These are phyloP conservation scores for Fusarium phyllophilum DNA, from an alignment of 2,329 filamentous ascomycete genomes.

Conservation along the genomic window DNA sequence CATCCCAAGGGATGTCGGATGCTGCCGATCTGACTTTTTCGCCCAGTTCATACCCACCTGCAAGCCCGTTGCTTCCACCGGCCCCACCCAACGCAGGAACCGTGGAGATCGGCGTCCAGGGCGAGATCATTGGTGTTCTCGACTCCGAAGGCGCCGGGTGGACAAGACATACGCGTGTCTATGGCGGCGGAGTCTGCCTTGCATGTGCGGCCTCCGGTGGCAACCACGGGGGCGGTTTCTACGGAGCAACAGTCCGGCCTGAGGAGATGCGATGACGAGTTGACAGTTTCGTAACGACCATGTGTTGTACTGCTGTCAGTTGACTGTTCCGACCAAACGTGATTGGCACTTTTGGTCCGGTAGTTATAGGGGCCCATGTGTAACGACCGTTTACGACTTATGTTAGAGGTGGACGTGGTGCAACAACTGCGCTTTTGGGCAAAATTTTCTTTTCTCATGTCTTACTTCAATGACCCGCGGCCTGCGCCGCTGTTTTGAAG, in stretches of 20 bases:
- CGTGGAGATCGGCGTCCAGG: slow-evolving; percentile 56
- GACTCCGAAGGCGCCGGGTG: slow-evolving; percentile 61
- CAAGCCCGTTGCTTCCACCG: slow-evolving; percentile 59
- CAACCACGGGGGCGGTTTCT: slow-evolving; percentile 60
- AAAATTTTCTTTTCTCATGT: slow-evolving; percentile 21
- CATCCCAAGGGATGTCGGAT: slow-evolving; percentile 37
- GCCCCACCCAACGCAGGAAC: slow-evolving; percentile 52
- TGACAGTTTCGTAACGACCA: neutral
- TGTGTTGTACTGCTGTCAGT: slow-evolving; percentile 8
- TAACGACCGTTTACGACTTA: slow-evolving; percentile 40
- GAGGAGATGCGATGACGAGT: slow-evolving; percentile 58
- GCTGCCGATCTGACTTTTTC: slow-evolving; percentile 50
- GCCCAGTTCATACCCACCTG: slow-evolving; percentile 62
- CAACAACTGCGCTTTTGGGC: slow-evolving; percentile 28
- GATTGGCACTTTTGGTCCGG: slow-evolving; percentile 7
- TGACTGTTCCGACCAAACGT: slow-evolving; percentile 4
- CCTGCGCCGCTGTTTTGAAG: slow-evolving; percentile 2
- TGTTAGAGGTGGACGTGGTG: slow-evolving; percentile 35
- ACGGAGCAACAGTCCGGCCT: slow-evolving; percentile 63
- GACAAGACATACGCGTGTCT: slow-evolving; percentile 68
- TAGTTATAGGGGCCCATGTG: slow-evolving; percentile 11
- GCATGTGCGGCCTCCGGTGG: slow-evolving; percentile 62
- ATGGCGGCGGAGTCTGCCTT: slow-evolving; percentile 67
- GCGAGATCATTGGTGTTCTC: slow-evolving; percentile 61
- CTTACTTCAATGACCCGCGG: slow-evolving; percentile 7